These are phyloP conservation scores for Amanita exitialis DNA, from an alignment of 768 basidiomycete species.

Conservation along the genomic window DNA sequence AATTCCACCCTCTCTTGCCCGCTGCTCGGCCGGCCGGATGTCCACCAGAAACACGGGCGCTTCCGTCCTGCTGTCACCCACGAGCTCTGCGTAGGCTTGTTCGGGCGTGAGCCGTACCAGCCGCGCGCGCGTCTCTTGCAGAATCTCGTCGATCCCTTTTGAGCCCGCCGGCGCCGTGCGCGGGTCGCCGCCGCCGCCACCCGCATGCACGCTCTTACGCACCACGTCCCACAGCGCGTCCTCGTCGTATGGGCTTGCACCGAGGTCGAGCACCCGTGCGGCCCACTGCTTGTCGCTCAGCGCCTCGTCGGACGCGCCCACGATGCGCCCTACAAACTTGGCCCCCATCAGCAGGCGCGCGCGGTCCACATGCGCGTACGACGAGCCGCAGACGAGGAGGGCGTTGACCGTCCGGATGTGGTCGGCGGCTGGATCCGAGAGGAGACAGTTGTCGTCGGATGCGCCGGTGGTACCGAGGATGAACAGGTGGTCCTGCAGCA, in stretches of 20 bases:
- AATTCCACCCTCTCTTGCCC: constrained; percentile 48
- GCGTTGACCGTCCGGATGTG: constrained; percentile 24
- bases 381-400: constrained; percentile 51
- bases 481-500: constrained; percentile 38
- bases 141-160: constrained; percentile 43
- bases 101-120: constrained; percentile 53
- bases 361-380: constrained; percentile 48
- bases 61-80: constrained; percentile 23
- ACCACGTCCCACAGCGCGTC: constrained; percentile 62
- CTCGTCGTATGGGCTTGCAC: constrained; percentile 47
- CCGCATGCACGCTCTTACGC: constrained; percentile 43
- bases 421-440: constrained; percentile 8
- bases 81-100: constrained; percentile 51
- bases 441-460: not conserved
- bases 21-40: constrained; percentile 57
- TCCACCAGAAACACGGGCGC: constrained; percentile 71
- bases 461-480: constrained; percentile 39
- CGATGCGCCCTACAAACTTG: constrained; percentile 61
- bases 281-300: constrained; percentile 20
- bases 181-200: constrained; percentile 41
- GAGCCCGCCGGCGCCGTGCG: constrained; percentile 56
- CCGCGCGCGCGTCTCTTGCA: constrained; percentile 48
- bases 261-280: constrained; percentile 45
- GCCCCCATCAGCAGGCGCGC: constrained; percentile 54
- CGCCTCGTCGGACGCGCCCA: constrained; percentile 21